Base-by-base conservation (phyloP, 2,329 filamentous ascomycete species). In the Trichoderma koningii region DNA sequence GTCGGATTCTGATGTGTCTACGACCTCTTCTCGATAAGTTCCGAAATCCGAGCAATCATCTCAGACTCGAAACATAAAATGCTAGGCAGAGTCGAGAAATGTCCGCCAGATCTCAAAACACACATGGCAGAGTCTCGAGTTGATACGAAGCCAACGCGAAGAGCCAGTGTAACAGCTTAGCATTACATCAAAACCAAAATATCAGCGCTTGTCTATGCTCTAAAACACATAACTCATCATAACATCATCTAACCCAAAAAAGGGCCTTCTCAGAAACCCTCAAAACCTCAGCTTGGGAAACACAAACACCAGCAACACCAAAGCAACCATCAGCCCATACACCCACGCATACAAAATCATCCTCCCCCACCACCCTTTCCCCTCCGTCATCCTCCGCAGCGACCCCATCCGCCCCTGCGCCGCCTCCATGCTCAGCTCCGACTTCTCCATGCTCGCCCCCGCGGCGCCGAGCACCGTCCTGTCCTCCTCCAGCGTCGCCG, bases 241-340 rank as follows among this genome's bases (percentile, higher is more conserved):
- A 47, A 47, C 48, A 63, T n/a, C 15, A 15, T 45, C 26, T 26
- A 15, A 45, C 34, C 45, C 53, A 7, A 53, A 38, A 12, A 41
- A 55, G 12, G 53, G 21, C 17, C 38, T 41, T 50, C 10, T 55
- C 28, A 3, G 41, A 10, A 9, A 7, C 21, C 41, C 41, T 62
- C 55, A 97, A 73, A 97, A 95, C 72, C 94, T 84, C 74, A 97
- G 77, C 81, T 97, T 98, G 0, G 94, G 94, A 74, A 92, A 80
- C 57, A 94, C 83, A 80, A 94, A 94, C 14, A 97, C 93, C 69
- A 97, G 77, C 74, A 96, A 71, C 42, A 97, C 80, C 19, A 92
- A 85, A 28, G 87, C 78, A n/a, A 96, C 71, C 88, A 92, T 94
- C 68, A 97, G 76, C 34, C 86, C 92, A 71, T 89, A 90, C 55